Conservation (phyloP, 495 filamentous ascomycete genomes). For the Penicillium pancosmium region DNA sequence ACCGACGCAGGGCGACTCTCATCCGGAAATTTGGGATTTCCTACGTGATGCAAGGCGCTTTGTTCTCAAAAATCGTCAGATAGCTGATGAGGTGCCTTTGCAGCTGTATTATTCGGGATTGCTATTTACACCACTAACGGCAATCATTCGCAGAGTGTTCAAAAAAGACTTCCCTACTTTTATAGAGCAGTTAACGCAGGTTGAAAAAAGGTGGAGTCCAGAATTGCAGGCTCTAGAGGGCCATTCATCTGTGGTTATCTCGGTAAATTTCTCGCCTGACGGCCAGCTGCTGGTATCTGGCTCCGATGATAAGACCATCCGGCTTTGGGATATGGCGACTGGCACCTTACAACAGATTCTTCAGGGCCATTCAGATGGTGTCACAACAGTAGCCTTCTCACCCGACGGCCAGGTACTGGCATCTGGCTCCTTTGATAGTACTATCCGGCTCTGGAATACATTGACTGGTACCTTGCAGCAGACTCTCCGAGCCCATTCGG, state of each 20-base stretch:
- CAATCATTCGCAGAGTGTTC: constrained; percentile 27
- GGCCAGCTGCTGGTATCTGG: constrained; percentile 29
- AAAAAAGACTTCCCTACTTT: constrained; percentile 5
- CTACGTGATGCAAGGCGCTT: constrained; percentile 40
- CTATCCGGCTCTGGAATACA: constrained; percentile 6
- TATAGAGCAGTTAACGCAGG: constrained; percentile 9
- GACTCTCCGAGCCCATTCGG: constrained; percentile 14
- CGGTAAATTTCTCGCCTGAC: constrained; percentile 30
- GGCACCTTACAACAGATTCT: not conserved
- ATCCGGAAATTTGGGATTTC: constrained; percentile 15
- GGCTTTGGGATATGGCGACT: constrained; percentile 35
- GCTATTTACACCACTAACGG: constrained; percentile 35
- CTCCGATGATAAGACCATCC: constrained; percentile 37
- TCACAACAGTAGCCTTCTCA: constrained; percentile 5
- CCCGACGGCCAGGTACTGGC: not conserved
- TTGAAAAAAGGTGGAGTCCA: constrained; percentile 16
- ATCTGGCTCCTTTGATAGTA: constrained; percentile 12
- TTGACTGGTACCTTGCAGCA: not conserved
- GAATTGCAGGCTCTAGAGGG: constrained; percentile 27
- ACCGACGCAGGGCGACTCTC: not conserved
- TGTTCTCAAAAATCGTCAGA: constrained; percentile 30
- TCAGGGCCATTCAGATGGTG: constrained; percentile 14
- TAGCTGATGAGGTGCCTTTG: constrained; percentile 26
- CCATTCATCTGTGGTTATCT: constrained; percentile 21
- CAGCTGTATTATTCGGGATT: constrained; percentile 23